Conservation (phyloP, 1,284 basidiomycete species). For the Ceratobasidium sp. region DNA sequence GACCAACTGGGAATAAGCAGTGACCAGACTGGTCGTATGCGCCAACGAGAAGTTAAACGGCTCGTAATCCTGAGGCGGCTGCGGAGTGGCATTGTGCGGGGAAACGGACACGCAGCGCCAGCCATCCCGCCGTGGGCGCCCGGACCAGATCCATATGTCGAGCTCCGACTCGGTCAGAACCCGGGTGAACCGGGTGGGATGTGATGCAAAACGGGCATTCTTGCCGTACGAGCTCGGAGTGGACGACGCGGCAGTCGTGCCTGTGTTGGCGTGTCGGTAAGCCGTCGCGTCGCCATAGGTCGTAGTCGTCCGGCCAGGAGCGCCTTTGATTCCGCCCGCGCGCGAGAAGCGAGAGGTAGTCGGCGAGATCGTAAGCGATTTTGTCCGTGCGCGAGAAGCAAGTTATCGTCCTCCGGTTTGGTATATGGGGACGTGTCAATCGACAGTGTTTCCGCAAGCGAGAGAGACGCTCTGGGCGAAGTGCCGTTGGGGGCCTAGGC, state of each 20-base stretch:
- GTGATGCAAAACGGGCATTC: slow-evolving; percentile 89
- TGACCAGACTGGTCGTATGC: slow-evolving; percentile 96
- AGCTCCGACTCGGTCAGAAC: slow-evolving; percentile 82
- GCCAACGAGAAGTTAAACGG: slow-evolving; percentile 97
- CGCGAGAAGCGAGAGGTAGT: slow-evolving; percentile 89
- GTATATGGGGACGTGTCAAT: too few relatives aligned
- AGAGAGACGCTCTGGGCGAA: too few relatives aligned
- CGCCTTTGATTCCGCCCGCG: slow-evolving; percentile 78
- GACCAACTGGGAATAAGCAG: slow-evolving; percentile 97
- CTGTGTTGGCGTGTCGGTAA: slow-evolving; percentile 22
- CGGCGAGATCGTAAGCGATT: too few relatives aligned
- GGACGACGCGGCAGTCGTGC: slow-evolving; percentile 97
- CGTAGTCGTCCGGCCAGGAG: slow-evolving; percentile 75
- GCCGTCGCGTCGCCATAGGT: slow-evolving; percentile 70
- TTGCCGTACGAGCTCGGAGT: slow-evolving; percentile 87
- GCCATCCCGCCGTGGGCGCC: slow-evolving; percentile 32
- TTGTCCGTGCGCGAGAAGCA: too few relatives aligned
- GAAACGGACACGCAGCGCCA: slow-evolving; percentile 83
- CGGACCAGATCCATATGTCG: slow-evolving; percentile 65
- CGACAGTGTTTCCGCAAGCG: too few relatives aligned
- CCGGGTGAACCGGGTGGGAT: slow-evolving; percentile 86
- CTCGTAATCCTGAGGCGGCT: slow-evolving; percentile 91
- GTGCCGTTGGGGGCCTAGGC: too few relatives aligned
- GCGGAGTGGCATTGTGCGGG: slow-evolving; percentile 91
- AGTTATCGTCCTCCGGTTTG: too few relatives aligned